Evolutionary conservation across 139 green algal genomes (phyloP).

Genomic region (Picochlorum sp.): DNA sequence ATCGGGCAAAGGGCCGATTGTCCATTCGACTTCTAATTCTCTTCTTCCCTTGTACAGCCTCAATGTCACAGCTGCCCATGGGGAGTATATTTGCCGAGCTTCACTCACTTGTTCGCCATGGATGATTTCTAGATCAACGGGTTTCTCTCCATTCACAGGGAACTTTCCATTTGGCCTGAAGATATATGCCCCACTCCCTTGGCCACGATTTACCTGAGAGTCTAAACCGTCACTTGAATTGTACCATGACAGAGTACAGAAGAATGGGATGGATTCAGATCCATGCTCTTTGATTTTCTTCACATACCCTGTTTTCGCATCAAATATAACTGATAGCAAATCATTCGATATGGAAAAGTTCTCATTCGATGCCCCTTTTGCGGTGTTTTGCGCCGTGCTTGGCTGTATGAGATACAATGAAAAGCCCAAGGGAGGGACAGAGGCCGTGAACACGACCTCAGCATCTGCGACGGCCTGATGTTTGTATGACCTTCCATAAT

Average conservation of each 20-base stretch:
- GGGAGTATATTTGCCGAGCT: constrained; percentile 35
- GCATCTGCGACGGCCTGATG: constrained; percentile 4
- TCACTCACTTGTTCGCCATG: constrained; percentile 44
- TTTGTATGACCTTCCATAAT: constrained; percentile 8
- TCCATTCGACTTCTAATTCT: constrained; percentile 63
- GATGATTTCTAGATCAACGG: constrained; percentile 25
- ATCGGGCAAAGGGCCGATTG: constrained; percentile 50
- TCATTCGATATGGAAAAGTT: constrained; percentile 16
- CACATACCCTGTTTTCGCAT: constrained; percentile 9
- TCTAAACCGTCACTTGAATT: constrained; percentile 39
- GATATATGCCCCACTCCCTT: constrained; percentile 54
- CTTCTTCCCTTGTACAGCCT: constrained; percentile 33
- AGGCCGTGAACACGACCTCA: constrained; percentile 42
- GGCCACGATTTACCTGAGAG: constrained; percentile 15
- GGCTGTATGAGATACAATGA: constrained; percentile 25
- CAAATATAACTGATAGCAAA: constrained; percentile 21
- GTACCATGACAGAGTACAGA: constrained; percentile 25
- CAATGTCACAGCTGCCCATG: constrained; percentile 4
- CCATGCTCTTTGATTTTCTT: not conserved
- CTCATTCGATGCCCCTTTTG: not conserved
- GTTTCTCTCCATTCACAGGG: constrained; percentile 7
- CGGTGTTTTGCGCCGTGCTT: not conserved
- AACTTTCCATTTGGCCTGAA: constrained; percentile 30
- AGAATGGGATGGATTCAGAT: not conserved
- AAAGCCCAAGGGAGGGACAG: constrained; percentile 48